Evolutionary conservation across 352 stramenopile species (phyloP).

Genomic region (Peronospora tabacina): DNA sequence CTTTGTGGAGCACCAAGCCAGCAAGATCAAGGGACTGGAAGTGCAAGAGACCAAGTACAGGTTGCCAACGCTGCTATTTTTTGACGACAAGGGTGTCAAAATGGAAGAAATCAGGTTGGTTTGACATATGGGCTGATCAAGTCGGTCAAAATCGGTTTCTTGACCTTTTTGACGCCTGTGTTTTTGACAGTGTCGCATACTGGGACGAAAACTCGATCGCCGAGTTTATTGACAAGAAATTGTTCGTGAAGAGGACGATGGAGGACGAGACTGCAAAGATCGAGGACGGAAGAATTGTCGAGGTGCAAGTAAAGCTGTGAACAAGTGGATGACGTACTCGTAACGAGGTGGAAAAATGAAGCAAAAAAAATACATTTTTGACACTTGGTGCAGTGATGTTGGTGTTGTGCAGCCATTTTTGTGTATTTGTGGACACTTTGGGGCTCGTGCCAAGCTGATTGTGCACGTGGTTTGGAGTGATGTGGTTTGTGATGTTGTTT

Average conservation of each 20-base stretch:
- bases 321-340: too few relatives aligned
- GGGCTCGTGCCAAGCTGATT: too few relatives aligned
- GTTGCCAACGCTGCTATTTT: constrained; percentile 59
- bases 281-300: constrained; percentile 11
- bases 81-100: constrained; percentile 39
- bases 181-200: constrained; percentile 41
- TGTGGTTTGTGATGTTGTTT: too few relatives aligned
- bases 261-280: constrained; percentile 7
- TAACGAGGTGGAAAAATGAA: too few relatives aligned
- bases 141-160: too few relatives aligned
- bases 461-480: too few relatives aligned
- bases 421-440: too few relatives aligned
- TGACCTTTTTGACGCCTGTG: background rate
- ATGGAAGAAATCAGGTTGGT: constrained; percentile 58
- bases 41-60: constrained; percentile 42
- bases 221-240: constrained; percentile 61
- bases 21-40: constrained; percentile 36
- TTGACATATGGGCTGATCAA: background rate
- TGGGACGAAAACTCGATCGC: constrained; percentile 70
- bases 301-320: constrained; percentile 15
- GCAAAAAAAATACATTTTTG: too few relatives aligned
- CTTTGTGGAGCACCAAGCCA: constrained; percentile 51
- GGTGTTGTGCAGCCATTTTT: too few relatives aligned
- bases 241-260: constrained; percentile 23
- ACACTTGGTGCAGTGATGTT: too few relatives aligned